Evolutionary conservation across 495 filamentous ascomycete species (phyloP).

Genomic region (Penicillium paxilli): DNA sequence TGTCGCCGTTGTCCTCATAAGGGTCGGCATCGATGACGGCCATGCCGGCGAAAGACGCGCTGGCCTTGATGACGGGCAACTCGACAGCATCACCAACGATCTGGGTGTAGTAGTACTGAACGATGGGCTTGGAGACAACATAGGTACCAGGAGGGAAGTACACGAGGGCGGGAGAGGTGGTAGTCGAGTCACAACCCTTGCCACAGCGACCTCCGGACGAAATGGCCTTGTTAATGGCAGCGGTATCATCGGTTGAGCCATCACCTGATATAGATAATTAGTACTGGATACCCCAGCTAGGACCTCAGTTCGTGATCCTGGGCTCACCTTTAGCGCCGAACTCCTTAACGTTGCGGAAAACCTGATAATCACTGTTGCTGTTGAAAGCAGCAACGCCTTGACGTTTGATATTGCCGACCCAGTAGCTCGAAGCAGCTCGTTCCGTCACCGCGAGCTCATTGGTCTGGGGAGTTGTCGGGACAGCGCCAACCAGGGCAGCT

Average conservation of each 20-base stretch:
- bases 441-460: conserved; percentile 17
- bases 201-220: conserved; percentile 75
- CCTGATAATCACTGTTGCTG: conserved; percentile 57
- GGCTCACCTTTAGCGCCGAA: conserved; percentile 67
- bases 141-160: conserved; percentile 85
- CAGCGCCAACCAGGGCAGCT: conserved; percentile 41
- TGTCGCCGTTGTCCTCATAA: conserved; percentile 60
- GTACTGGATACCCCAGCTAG: conserved; percentile 1
- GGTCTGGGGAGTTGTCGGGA: conserved; percentile 29
- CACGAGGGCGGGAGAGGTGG: conserved; percentile 69
- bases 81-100: conserved; percentile 71
- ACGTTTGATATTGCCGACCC: conserved; percentile 71
- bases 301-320: background rate
- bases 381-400: conserved; percentile 70
- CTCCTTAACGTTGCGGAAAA: conserved; percentile 88
- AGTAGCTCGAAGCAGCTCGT: conserved; percentile 54
- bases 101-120: conserved; percentile 79
- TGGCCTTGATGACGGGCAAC: conserved; percentile 76
- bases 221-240: conserved; percentile 86
- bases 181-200: conserved; percentile 77
- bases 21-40: conserved; percentile 89
- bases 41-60: conserved; percentile 73
- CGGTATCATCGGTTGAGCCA: conserved; percentile 80
- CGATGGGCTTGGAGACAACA: conserved; percentile 64
- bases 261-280: conserved; percentile 52